Conservation (phyloP, 148 eudicot species). For the Rhododendron kiyosumense region DNA sequence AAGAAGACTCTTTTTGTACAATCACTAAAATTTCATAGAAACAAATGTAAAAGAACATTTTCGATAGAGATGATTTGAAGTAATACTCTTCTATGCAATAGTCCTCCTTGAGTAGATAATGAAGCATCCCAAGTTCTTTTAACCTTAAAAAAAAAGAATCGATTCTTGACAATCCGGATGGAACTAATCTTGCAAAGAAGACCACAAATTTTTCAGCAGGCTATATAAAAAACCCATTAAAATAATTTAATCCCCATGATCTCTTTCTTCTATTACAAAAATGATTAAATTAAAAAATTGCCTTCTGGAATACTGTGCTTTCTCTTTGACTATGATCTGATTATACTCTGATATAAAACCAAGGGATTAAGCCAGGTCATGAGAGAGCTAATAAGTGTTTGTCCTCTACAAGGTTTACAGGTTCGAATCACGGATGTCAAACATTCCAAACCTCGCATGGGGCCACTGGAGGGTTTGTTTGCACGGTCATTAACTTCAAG, state of each 20-base stretch:
- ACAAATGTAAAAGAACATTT: not conserved
- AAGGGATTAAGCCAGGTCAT: no score
- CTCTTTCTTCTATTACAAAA: not conserved
- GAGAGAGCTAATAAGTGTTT: no score
- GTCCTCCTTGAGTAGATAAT: not conserved
- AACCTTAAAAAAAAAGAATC: not conserved
- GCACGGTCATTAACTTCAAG: no score
- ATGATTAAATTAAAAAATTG: not conserved
- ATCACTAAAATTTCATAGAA: not conserved
- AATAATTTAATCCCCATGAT: not conserved
- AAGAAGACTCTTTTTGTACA: not conserved
- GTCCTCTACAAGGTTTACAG: no score
- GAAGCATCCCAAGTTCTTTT: not conserved
- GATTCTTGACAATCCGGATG: not conserved
- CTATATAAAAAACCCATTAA: not conserved
- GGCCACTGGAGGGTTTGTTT: no score
- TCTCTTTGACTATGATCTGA: not conserved
- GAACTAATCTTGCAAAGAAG: not conserved
- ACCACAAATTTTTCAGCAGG: not conserved
- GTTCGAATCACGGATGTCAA: no score
- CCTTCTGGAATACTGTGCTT: not conserved
- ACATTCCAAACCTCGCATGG: no score
- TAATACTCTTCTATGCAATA: not conserved
- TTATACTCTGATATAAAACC: not conserved
- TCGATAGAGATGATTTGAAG: not conserved